phyloP scores from a whole-genome alignment of 306 rosid genomes.

The Lathyrus tuberosus region DNA sequence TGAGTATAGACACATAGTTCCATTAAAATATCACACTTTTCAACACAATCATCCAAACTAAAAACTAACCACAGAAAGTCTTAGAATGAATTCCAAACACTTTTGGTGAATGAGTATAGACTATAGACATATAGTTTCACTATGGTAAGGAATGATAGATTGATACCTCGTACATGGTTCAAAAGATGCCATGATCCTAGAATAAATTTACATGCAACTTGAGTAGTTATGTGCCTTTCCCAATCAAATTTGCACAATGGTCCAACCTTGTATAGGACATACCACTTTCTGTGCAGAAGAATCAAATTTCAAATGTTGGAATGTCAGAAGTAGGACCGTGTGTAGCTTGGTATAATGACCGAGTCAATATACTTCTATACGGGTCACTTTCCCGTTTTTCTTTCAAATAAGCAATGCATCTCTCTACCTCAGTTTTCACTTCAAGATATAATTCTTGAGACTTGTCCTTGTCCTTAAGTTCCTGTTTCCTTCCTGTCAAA shows the following conservation, averaged over 20 bases:
- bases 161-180: background rate
- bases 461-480: slow-evolving; percentile 60
- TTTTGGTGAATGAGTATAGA: background rate
- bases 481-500: slow-evolving; percentile 67
- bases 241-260: slow-evolving; percentile 12
- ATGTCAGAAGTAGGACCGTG: slow-evolving; percentile 61
- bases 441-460: slow-evolving; percentile 63
- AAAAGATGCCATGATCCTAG: background rate
- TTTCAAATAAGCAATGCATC: slow-evolving; percentile 63
- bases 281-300: background rate
- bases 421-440: slow-evolving; percentile 78
- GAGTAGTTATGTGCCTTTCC: background rate
- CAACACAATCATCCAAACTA: background rate
- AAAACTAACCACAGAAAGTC: background rate
- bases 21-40: too few relatives aligned
- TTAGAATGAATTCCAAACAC: background rate
- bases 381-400: slow-evolving; percentile 76
- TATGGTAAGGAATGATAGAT: background rate
- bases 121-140: slow-evolving; percentile 1
- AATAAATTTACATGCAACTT: background rate
- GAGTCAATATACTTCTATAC: slow-evolving; percentile 61
- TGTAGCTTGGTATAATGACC: slow-evolving; percentile 60
- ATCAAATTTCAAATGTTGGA: slow-evolving; percentile 82
- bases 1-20: background rate
- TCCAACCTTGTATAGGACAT: slow-evolving; percentile 1